Base-by-base conservation (phyloP, 371 early-diverging fungal species). In the Coemansia sp. region DNA sequence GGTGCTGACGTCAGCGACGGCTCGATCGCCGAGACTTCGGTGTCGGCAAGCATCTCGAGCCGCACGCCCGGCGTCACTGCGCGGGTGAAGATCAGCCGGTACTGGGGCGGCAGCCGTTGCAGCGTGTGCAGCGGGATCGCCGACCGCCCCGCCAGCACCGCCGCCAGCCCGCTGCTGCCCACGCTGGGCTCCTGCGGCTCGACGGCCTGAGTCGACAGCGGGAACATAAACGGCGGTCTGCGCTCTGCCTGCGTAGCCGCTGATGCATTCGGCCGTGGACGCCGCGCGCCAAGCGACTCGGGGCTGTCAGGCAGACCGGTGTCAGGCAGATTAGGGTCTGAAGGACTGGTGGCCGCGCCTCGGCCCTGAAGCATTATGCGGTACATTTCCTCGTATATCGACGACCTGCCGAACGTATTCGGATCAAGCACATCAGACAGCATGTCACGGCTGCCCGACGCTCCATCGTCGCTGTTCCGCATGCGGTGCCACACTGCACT, bases 41-140 rank as follows among this genome's bases (percentile, higher is more conserved):
- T 55, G 20, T 78, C 78, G 4, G 66, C 65, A 52, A 77, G 42
- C 12, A 21, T 30, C 47, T 78, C 78, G 20, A 64, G 28, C n/a
- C 69, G 69, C 16, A 54, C 42, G 1, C 65, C 52, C 28, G 69
- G 63, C 23, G 72, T 73, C 66, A 78, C 66, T 23, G 69, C 66
- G 4, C 78, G 65, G 11, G 73, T 51, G 20, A 68, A 65, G 50
- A 78, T 62, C 47, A 69, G 55, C 28, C 73, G 78, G 52, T 78
- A 78, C 69, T 72, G 78, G n/a, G 69, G 73, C 26, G 78, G 64
- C 51, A 78, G 57, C 2, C 74, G 39, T 39, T 68, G 78, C 14
- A 72, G 69, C 14, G 69, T 47, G 16, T 68, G 66, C 33, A 68
- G 26, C 14, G 74, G 52, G 51, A 73, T 59, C 18, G 65, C 37